Base-by-base conservation (phyloP, 768 basidiomycete genomes). In the Tylopilus subfusipes region DNA sequence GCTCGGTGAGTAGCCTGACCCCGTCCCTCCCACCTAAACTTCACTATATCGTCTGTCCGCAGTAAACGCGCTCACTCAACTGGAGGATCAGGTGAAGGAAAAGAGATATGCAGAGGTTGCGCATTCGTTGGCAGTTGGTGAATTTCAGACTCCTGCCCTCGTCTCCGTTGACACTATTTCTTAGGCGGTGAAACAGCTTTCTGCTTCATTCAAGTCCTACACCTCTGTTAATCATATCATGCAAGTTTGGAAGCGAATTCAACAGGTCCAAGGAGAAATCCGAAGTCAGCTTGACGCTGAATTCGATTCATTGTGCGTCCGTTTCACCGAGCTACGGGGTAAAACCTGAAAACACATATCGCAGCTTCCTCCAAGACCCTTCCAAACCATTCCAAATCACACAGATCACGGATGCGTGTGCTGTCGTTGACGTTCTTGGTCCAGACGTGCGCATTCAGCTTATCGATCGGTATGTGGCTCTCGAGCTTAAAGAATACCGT, bases 401-500 rank as follows among this genome's bases (percentile, higher is more conserved):
- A 6, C 76, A 83, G 0, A 84, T 98, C 34, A 75, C 81, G 2
- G 90, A 95, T 53, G 95, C 92, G 0, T 96, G 94, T 65, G 72
- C 81, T n/a, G 92, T 92, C 2, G 82, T 93, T 6, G 95, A 98
- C 64, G 86, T 94, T 1, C 76, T 98, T 1, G 95, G 95, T 1
- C 73, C 77, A 6, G 96, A 98, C 55, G 86, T 92, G 54, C 86
- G 90, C 67, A 76, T 69, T 11, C 85, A 89, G 52, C 79, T 97
- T 51, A 78, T 98, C 13, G 91, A 95, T 49, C 86, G 93, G 48
- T 97, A 97, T 63, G 85, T 92, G 21, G 83, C 88, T 11, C 79
- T 95, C 16, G 92, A 97, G 61, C 78, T 99, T 24, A 92, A 93
- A 67, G 97, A 98, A 68, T 99, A 98, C 68, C 86, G 94, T 12